These are phyloP conservation scores for Colletotrichum lindemuthianum DNA, from an alignment of 2,329 filamentous ascomycete species.

Conservation along the genomic window DNA sequence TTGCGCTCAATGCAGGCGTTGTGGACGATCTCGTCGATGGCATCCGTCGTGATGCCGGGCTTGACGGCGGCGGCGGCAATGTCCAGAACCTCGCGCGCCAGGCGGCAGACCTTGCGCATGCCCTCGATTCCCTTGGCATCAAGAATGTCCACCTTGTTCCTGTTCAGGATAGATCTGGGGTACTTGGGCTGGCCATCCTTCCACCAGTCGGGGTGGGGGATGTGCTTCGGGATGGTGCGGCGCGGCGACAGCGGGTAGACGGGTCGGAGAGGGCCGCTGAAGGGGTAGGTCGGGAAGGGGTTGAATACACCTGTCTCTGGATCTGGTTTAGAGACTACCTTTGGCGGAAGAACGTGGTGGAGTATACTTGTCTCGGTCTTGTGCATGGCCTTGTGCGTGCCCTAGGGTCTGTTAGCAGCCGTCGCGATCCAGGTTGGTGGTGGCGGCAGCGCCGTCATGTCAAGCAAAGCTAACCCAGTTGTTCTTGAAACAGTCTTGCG, in stretches of 20 bases:
- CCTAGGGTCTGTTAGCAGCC: slow-evolving; percentile 57
- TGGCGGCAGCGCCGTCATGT: not conserved
- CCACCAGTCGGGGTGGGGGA: slow-evolving; percentile 88
- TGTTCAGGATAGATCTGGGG: slow-evolving; percentile 68
- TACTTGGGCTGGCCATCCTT: slow-evolving; percentile 79
- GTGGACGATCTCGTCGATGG: slow-evolving; percentile 94
- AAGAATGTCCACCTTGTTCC: slow-evolving; percentile 85
- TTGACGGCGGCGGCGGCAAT: slow-evolving; percentile 84
- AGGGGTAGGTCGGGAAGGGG: slow-evolving; percentile 89
- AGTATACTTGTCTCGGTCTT: slow-evolving; percentile 83
- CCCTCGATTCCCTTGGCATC: slow-evolving; percentile 83
- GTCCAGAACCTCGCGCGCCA: slow-evolving; percentile 92
- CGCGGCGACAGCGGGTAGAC: slow-evolving; percentile 84
- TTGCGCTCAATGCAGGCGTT: slow-evolving; percentile 93
- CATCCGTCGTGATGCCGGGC: slow-evolving; percentile 95
- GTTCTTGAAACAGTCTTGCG: slow-evolving; percentile 98
- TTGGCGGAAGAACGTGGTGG: slow-evolving; percentile 78
- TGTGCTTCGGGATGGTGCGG: slow-evolving; percentile 80
- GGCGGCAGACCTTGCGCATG: slow-evolving; percentile 91
- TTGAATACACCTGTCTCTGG: slow-evolving; percentile 91
- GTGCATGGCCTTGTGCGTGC: slow-evolving; percentile 83
- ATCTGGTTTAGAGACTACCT: slow-evolving; percentile 89
- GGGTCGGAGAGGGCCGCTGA: slow-evolving; percentile 82
- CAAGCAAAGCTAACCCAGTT: slow-evolving; percentile 81
- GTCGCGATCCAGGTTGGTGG: slow-evolving; percentile 5